Base-by-base conservation (phyloP, 2,329 filamentous ascomycete genomes). In the Cladophialophora psammophila region DNA sequence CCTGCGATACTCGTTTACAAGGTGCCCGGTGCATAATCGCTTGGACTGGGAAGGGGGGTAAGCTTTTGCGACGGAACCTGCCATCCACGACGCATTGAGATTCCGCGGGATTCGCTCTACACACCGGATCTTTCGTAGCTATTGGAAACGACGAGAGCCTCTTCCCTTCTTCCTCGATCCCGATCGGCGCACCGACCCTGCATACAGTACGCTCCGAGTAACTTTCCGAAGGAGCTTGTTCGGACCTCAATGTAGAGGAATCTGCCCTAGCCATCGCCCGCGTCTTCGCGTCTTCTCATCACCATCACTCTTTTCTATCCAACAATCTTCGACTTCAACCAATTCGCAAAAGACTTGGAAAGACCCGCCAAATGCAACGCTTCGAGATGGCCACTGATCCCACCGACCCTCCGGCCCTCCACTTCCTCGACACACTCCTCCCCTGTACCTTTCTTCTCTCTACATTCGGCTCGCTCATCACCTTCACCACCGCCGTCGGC, bases 381-480 rank as follows among this genome's bases (percentile, higher is more conserved):
- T 64, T 71, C 60, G 69, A 71, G 54, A 64, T 67, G 60, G 64
- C 64, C 10, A n/a, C 64, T 9, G 60, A 68, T 40, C 63, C 66
- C 2, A 35, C 38, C 32, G 69, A 71, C 48, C 69, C 69, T 38
- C 58, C 69, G 6, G 67, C 54, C 12, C 63, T 67, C 13, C 54
- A 61, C 42, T 69, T 64, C 60, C 69, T 71, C 34, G 63, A 64
- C 35, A 64, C 58, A 12, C 62, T 71, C 40, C 61, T 71, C 20
- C 69, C 69, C 12, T 58, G 61, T 4, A 59, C 58, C n/a, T 69
- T 67, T 59, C 34, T 71, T 31, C 45, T 67, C 40, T 67, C 63
- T 15, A 67, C 64, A 0, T 69, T 71, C 48, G 69, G 67, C 15
- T 64, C 60, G 13, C 63, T 71, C 57, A 69, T 71, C 59, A 71